These are phyloP conservation scores for Stagonosporopsis rhizophila DNA, from an alignment of 2,329 filamentous ascomycete species.

Conservation along the genomic window DNA sequence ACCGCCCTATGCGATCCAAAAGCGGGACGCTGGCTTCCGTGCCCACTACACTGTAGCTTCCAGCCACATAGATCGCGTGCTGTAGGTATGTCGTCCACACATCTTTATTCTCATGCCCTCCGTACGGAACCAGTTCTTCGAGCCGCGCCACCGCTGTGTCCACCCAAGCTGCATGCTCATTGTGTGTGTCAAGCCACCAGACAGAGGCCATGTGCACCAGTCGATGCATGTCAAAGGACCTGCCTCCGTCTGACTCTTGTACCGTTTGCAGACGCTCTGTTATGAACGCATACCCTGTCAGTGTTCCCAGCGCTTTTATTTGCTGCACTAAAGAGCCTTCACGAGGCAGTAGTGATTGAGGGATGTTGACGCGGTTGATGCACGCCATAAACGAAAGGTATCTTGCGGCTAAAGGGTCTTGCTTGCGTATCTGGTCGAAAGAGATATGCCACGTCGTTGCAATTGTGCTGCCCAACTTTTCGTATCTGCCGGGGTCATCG, in stretches of 20 bases:
- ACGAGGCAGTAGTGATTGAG: slow-evolving; percentile 42
- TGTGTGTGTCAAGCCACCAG: slow-evolving; percentile 41
- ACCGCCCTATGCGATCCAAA: slow-evolving; percentile 19
- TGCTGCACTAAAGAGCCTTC: slow-evolving; percentile 26
- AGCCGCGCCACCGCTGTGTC: background rate
- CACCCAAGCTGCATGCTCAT: slow-evolving; percentile 21
- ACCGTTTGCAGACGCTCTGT: slow-evolving; percentile 18
- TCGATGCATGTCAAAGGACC: slow-evolving; percentile 39
- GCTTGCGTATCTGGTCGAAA: slow-evolving; percentile 44
- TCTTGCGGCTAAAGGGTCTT: slow-evolving; percentile 44
- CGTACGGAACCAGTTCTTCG: background rate
- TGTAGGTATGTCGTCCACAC: background rate
- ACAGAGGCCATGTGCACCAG: slow-evolving; percentile 46
- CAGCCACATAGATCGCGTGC: background rate
- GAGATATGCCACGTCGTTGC: slow-evolving; percentile 50
- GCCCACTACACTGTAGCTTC: background rate
- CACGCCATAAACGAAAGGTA: slow-evolving; percentile 50
- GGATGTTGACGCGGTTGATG: slow-evolving; percentile 43
- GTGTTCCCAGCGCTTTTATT: slow-evolving; percentile 41
- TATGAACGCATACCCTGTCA: slow-evolving; percentile 46
- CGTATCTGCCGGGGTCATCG: slow-evolving; percentile 40
- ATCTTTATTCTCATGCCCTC: background rate
- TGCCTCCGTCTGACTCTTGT: slow-evolving; percentile 10
- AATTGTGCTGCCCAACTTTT: slow-evolving; percentile 41
- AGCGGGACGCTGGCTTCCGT: slow-evolving; percentile 6